Conservation (phyloP, 2,329 filamentous ascomycete species). For the Xylaria sp. region DNA sequence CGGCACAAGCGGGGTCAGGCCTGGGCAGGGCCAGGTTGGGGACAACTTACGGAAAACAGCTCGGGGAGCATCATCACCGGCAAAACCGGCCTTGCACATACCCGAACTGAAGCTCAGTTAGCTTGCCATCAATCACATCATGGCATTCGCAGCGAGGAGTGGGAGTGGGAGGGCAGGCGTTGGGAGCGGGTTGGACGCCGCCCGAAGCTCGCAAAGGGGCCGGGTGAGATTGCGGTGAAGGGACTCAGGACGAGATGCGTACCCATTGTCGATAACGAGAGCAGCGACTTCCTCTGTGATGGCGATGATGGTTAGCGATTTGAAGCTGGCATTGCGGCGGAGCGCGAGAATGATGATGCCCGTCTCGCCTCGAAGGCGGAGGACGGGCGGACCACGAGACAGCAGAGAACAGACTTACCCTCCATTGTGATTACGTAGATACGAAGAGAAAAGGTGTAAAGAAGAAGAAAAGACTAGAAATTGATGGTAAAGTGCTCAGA, state of each 20-base stretch:
- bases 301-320: constrained; percentile 40
- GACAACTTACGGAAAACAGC: constrained; percentile 97
- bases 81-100: constrained; percentile 99
- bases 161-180: not conserved
- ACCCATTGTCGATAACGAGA: constrained; percentile 99
- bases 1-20: constrained; percentile 37
- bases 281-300: constrained; percentile 96
- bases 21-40: constrained; percentile 27
- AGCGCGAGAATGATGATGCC: constrained; percentile 10
- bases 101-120: constrained; percentile 67
- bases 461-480: constrained; percentile 16
- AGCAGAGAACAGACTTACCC: constrained; percentile 48
- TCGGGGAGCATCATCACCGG: constrained; percentile 99
- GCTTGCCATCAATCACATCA: constrained; percentile 10
- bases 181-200: constrained; percentile 4
- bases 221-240: constrained; percentile 35
- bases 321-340: constrained; percentile 14
- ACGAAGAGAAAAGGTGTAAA: constrained; percentile 29
- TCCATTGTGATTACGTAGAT: constrained; percentile 51
- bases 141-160: not conserved
- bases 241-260: constrained; percentile 49
- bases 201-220: constrained; percentile 13
- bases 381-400: constrained; percentile 15
- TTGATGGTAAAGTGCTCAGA: constrained; percentile 31
- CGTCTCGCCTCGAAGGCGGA: not conserved